phyloP scores from a whole-genome alignment of 1,284 basidiomycete genomes.

The Wallemia hederae region DNA sequence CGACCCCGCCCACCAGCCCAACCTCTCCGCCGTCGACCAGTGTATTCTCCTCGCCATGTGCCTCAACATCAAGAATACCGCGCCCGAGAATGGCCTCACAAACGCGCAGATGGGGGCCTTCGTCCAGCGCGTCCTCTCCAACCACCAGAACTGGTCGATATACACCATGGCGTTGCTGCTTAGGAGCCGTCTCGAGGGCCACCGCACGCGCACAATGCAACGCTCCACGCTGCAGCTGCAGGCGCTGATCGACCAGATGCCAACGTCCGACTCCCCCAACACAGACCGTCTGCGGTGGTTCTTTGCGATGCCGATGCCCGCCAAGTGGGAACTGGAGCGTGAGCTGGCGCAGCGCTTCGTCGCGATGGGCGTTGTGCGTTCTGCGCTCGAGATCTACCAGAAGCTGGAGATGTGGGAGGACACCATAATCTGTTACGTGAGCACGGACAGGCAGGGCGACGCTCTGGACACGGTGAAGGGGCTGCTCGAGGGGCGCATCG shows the following conservation, averaged over 20 bases:
- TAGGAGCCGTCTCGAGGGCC: conserved; percentile 57
- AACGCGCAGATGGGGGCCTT: conserved; percentile 70
- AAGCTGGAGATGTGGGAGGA: conserved; percentile 92
- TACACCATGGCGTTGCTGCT: conserved; percentile 80
- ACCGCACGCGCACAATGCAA: conserved; percentile 65
- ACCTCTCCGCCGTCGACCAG: conserved; percentile 69
- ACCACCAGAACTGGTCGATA: conserved; percentile 72
- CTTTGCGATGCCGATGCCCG: conserved; percentile 48
- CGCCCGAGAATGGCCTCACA: conserved; percentile 54
- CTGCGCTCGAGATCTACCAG: conserved; percentile 70
- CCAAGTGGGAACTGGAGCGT: conserved; percentile 65
- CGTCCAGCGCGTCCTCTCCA: conserved; percentile 50
- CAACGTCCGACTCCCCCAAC: conserved; percentile 39
- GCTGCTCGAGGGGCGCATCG: conserved; percentile 47
- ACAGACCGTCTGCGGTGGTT: conserved; percentile 47
- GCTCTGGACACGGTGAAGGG: conserved; percentile 51
- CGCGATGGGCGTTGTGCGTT: conserved; percentile 51
- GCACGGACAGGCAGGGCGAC: conserved; percentile 44
- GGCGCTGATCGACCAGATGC: conserved; percentile 81
- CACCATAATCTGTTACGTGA: conserved; percentile 52
- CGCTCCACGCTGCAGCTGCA: conserved; percentile 65
- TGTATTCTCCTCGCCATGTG: conserved; percentile 64
- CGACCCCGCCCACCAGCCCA: conserved; percentile 53
- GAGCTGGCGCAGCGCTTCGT: conserved; percentile 60
- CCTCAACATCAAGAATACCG: conserved; percentile 61